Percentiles rank a stretch among this genome's conserved stretches.
Conservation (phyloP, 768 basidiomycete species). For the Naganishia vaughanmartiniae region DNA sequence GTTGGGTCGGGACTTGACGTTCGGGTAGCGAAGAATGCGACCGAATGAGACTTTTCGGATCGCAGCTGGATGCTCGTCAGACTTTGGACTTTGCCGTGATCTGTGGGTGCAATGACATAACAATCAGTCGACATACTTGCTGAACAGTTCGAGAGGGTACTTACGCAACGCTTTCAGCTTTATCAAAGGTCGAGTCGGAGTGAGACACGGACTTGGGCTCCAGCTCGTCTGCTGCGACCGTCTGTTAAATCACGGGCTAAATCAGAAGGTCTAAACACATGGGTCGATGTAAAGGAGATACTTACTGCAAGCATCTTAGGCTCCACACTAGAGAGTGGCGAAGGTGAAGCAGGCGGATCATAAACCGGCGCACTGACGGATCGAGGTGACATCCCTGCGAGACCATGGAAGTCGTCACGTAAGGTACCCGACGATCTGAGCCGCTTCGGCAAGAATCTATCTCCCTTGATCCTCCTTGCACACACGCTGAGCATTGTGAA, state of each 20-base stretch:
- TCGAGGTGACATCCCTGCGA: neutral
- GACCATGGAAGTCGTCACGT: neutral
- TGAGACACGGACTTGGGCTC: neutral
- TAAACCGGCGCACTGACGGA: neutral
- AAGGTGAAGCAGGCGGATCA: neutral
- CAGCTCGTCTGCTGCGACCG: neutral
- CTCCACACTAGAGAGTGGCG: neutral
- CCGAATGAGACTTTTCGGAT: neutral
- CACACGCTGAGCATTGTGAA: constrained; percentile 13
- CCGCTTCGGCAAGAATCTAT: constrained; percentile 4
- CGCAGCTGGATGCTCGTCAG: neutral
- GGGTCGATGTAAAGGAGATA: neutral
- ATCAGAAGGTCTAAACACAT: too few species aligned
- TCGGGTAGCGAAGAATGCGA: neutral
- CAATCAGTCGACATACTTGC: neutral
- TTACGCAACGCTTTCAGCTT: neutral
- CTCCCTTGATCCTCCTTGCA: neutral
- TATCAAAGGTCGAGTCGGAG: neutral
- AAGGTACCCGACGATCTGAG: neutral
- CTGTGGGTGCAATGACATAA: neutral
- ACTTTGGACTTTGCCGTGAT: neutral
- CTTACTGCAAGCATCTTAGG: neutral
- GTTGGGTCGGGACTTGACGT: neutral
- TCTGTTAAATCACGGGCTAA: neutral
- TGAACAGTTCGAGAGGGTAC: neutral